Evolutionary conservation across 352 stramenopile genomes (phyloP).

Genomic region (Nothophytophthora sp.): DNA sequence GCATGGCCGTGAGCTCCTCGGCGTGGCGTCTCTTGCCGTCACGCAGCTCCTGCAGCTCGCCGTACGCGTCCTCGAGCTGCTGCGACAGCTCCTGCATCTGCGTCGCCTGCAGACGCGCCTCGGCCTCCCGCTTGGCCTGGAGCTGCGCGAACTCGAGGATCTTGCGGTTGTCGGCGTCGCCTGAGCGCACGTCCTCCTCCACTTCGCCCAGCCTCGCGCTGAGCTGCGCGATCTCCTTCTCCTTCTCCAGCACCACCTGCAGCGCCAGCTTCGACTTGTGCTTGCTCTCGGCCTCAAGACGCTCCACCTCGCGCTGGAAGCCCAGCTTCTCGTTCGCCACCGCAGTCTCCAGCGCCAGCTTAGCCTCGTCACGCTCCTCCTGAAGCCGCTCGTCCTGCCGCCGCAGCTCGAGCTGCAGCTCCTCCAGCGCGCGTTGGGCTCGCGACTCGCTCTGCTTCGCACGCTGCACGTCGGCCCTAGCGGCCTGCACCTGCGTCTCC

Average conservation of each 20-base stretch:
- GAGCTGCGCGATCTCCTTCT: slow-evolving; percentile 66
- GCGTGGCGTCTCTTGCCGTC: slow-evolving; percentile 62
- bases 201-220: slow-evolving; percentile 59
- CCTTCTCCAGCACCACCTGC: slow-evolving; percentile 79
- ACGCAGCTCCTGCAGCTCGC: slow-evolving; percentile 55
- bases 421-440: slow-evolving; percentile 43
- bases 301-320: slow-evolving; percentile 58
- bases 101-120: slow-evolving; percentile 51
- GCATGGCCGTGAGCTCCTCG: slow-evolving; percentile 69
- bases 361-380: slow-evolving; percentile 32
- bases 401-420: slow-evolving; percentile 51
- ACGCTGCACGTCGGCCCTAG: slow-evolving; percentile 47
- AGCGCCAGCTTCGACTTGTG: slow-evolving; percentile 87
- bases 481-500: slow-evolving; percentile 54
- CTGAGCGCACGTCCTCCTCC: slow-evolving; percentile 85
- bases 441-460: slow-evolving; percentile 38
- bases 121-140: slow-evolving; percentile 80
- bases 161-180: slow-evolving; percentile 83
- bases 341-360: slow-evolving; percentile 36
- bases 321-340: slow-evolving; percentile 39
- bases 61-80: slow-evolving; percentile 43
- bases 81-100: slow-evolving; percentile 55
- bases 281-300: slow-evolving; percentile 76
- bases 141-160: slow-evolving; percentile 88
- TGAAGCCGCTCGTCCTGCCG: slow-evolving; percentile 27